phyloP scores from a whole-genome alignment of 495 filamentous ascomycete species.

The Penicillium salamii region DNA sequence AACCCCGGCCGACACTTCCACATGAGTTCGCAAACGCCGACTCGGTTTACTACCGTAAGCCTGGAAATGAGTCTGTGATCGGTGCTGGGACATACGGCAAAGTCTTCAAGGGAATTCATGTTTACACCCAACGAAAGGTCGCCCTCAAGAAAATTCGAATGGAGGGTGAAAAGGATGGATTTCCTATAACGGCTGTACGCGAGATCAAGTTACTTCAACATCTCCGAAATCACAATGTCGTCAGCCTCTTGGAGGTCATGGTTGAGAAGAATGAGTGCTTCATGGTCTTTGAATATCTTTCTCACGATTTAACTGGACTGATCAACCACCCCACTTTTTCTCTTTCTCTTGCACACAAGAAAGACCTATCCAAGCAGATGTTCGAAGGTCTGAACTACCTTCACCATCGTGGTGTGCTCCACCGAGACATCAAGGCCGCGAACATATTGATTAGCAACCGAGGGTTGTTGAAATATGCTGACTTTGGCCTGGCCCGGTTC shows the following conservation, averaged over 20 bases:
- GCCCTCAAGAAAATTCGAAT: slow-evolving; percentile 92
- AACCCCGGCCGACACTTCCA: slow-evolving; percentile 66
- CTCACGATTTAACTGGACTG: slow-evolving; percentile 83
- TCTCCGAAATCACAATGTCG: slow-evolving; percentile 86
- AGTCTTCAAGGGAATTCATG: slow-evolving; percentile 96
- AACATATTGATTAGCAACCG: slow-evolving; percentile 92
- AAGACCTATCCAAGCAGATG: slow-evolving; percentile 88
- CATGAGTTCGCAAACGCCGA: slow-evolving; percentile 72
- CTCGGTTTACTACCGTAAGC: slow-evolving; percentile 88
- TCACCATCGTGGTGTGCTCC: slow-evolving; percentile 87
- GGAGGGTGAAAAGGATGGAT: slow-evolving; percentile 97
- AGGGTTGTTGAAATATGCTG: slow-evolving; percentile 86
- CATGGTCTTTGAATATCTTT: slow-evolving; percentile 99
- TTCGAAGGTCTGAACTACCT: slow-evolving; percentile 95
- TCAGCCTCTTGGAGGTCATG: slow-evolving; percentile 85
- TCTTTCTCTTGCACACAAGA: slow-evolving; percentile 83
- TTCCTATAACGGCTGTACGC: slow-evolving; percentile 93
- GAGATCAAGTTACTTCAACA: slow-evolving; percentile 97
- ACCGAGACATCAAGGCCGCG: slow-evolving; percentile 92
- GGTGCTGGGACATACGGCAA: slow-evolving; percentile 95
- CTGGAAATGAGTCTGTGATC: slow-evolving; percentile 90
- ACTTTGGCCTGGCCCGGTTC: slow-evolving; percentile 97
- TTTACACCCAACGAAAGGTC: slow-evolving; percentile 86
- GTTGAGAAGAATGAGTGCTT: slow-evolving; percentile 98
- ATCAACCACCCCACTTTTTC: slow-evolving; percentile 94